A percentile compares a stretch with the other conserved stretches of the same genome.
Conservation (phyloP, 345 rosid genomes). For the Gossypium mustelinum region DNA sequence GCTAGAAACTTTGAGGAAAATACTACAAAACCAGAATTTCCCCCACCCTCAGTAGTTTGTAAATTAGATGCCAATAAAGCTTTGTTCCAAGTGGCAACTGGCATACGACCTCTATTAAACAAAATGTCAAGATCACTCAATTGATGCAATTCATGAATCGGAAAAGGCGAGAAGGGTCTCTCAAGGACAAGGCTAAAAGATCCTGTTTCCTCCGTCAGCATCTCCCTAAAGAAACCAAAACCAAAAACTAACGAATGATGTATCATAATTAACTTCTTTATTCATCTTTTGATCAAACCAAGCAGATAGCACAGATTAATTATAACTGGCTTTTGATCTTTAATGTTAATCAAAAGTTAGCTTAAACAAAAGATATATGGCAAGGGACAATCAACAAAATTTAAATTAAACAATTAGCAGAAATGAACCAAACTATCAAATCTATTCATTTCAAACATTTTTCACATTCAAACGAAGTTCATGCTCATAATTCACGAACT, state of each 20-base stretch:
- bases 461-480: neutral
- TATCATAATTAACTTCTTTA: neutral
- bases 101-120: conserved; percentile 67
- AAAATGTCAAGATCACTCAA: conserved; percentile 53
- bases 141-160: conserved; percentile 52
- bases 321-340: neutral
- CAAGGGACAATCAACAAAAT: neutral
- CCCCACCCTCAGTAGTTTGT: conserved; percentile 42
- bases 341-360: neutral
- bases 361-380: neutral
- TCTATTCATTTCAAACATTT: neutral
- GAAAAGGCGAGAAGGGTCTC: conserved; percentile 80
- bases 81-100: conserved; percentile 74
- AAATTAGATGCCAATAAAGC: conserved; percentile 49
- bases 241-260: conserved; percentile 36
- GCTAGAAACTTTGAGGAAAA: conserved; percentile 75
- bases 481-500: neutral
- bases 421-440: neutral
- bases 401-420: neutral
- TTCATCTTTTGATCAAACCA: neutral
- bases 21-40: conserved; percentile 66
- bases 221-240: conserved; percentile 60
- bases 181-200: conserved; percentile 72
- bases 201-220: conserved; percentile 53
- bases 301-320: neutral